Evolutionary conservation across 257 asterid species (phyloP).

Genomic region (Solanum bukasovii): DNA sequence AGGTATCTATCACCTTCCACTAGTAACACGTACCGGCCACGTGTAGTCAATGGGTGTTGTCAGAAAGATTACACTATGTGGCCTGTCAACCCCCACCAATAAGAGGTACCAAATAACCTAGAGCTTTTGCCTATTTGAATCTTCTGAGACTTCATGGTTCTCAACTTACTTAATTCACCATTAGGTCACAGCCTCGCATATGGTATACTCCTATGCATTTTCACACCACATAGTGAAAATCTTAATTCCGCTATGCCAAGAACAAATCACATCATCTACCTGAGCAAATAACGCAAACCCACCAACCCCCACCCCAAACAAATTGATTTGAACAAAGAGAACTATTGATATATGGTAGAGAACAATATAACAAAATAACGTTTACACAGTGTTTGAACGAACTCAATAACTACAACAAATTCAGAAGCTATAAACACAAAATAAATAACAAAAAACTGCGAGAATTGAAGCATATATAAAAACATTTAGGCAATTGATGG

Average conservation of each 20-base stretch:
- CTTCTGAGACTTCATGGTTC: neutral
- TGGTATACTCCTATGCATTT: neutral
- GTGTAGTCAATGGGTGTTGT: no score
- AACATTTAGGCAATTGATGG: neutral
- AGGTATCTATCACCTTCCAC: neutral
- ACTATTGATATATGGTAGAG: neutral
- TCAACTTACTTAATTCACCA: no score
- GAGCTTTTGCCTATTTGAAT: neutral
- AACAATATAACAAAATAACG: neutral
- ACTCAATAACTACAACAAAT: neutral
- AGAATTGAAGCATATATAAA: neutral
- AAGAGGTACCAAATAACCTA: no score
- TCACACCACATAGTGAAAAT: neutral
- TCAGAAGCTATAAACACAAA: no score
- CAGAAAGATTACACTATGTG: no score
- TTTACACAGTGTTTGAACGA: neutral
- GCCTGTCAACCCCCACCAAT: no score
- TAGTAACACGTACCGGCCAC: no score
- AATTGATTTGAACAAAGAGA: neutral
- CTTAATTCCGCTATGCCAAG: neutral
- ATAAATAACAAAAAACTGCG: no score
- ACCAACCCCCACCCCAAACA: neutral
- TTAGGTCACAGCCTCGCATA: neutral
- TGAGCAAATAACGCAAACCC: neutral
- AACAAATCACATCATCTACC: neutral